Conservation (phyloP, 306 rosid species). For the Phaseolus lunatus region DNA sequence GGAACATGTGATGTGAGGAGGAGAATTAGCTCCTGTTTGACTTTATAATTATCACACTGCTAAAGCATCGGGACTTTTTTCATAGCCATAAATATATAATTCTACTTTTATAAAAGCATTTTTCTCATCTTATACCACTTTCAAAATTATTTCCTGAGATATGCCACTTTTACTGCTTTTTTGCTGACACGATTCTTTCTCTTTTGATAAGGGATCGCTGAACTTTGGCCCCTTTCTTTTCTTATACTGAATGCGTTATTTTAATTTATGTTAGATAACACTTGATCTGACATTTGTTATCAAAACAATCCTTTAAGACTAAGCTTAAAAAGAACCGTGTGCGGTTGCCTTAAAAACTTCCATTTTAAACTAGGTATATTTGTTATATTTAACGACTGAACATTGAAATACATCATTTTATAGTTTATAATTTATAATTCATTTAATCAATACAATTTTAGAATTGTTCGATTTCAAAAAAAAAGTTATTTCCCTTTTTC, state of each 20-base stretch:
- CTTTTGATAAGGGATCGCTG: background rate
- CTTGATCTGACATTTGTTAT: conserved; percentile 10
- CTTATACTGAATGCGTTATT: background rate
- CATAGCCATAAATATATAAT: conserved; percentile 7
- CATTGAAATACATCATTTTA: no score
- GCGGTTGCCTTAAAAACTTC: background rate
- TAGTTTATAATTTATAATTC: no score
- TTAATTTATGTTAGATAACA: background rate
- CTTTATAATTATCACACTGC: conserved; percentile 31
- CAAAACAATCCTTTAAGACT: background rate
- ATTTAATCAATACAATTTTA: no score
- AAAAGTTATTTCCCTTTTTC: no score
- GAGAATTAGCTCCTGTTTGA: conserved; percentile 37
- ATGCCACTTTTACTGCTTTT: conserved; percentile 33
- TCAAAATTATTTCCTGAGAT: conserved; percentile 19
- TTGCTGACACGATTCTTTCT: conserved; percentile 39
- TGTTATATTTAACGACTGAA: no score
- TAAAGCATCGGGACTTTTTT: conserved; percentile 28
- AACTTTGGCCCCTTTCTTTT: background rate
- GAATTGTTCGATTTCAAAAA: no score
- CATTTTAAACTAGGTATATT: background rate
- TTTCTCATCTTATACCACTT: conserved; percentile 31
- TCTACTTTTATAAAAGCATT: conserved; percentile 24
- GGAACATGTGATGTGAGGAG: conserved; percentile 17
- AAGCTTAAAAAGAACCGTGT: background rate